phyloP scores from a whole-genome alignment of 2,329 filamentous ascomycete genomes.

The Cercospora zeae-maydis region DNA sequence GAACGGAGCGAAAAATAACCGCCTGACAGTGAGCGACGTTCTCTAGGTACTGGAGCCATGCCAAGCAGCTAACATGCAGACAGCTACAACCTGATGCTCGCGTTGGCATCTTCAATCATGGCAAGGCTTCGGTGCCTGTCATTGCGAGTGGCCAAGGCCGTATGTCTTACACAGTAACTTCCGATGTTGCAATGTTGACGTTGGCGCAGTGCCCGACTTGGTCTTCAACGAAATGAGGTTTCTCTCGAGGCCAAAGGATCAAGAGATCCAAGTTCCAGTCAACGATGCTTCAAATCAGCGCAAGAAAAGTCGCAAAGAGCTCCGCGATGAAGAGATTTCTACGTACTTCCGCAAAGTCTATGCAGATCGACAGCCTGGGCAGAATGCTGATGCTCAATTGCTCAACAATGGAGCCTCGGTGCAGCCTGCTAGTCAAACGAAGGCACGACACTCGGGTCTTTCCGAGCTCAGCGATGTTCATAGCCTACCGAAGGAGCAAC shows the following conservation, averaged over 20 bases:
- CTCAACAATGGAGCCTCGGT: neutral
- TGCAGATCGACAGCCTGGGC: neutral
- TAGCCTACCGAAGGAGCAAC: neutral
- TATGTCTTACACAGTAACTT: slow-evolving; percentile 34
- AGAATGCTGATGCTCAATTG: neutral
- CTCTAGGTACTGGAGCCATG: neutral
- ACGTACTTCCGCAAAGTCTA: slow-evolving; percentile 41
- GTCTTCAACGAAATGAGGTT: slow-evolving; percentile 53
- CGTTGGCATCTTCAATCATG: slow-evolving; percentile 49
- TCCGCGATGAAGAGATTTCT: slow-evolving; percentile 44
- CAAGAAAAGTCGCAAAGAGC: slow-evolving; percentile 33
- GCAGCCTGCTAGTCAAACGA: neutral
- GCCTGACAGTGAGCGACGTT: slow-evolving; percentile 44
- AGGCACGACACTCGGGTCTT: neutral
- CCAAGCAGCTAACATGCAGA: neutral
- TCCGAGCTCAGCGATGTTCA: neutral
- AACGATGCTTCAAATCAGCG: slow-evolving; percentile 31
- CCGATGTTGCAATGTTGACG: slow-evolving; percentile 27
- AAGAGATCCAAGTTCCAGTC: slow-evolving; percentile 25
- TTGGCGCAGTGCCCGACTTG: slow-evolving; percentile 48
- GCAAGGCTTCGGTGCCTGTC: slow-evolving; percentile 46
- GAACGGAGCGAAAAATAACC: slow-evolving; percentile 42
- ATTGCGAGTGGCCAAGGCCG: slow-evolving; percentile 39
- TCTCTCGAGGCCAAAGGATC: slow-evolving; percentile 39
- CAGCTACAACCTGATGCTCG: slow-evolving; percentile 44